Conservation (phyloP, 2,329 filamentous ascomycete species). For the Colletotrichum navitas region DNA sequence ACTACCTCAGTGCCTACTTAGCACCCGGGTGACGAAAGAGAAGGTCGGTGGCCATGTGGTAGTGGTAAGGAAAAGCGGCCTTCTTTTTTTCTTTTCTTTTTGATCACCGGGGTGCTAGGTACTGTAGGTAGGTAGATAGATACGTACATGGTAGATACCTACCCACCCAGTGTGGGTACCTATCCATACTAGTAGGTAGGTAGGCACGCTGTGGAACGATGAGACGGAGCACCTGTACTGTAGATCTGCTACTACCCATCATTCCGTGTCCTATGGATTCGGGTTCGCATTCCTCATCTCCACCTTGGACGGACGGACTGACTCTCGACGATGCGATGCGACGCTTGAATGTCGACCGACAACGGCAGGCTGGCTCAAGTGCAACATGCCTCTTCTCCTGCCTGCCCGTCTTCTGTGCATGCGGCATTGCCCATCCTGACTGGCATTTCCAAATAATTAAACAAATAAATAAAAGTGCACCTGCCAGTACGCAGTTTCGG, state of each 20-base stretch:
- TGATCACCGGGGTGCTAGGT: no score
- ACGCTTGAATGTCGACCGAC: conserved; percentile 30
- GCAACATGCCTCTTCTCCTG: conserved; percentile 4
- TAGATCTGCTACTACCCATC: background rate
- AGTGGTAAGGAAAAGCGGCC: no score
- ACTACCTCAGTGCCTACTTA: no score
- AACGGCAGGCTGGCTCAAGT: conserved; percentile 8
- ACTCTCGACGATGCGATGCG: conserved; percentile 7
- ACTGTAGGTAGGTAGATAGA: no score
- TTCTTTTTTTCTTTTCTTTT: no score
- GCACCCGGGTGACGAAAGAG: no score
- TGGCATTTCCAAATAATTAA: background rate
- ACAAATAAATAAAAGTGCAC: background rate
- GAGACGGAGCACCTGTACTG: background rate
- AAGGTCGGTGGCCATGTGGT: no score
- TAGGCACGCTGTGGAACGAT: conserved; percentile 3
- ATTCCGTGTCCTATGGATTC: conserved; percentile 20
- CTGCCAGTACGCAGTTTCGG: background rate
- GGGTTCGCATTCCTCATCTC: conserved; percentile 2
- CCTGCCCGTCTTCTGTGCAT: background rate
- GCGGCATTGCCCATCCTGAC: background rate
- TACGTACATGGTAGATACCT: no score
- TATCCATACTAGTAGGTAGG: no score
- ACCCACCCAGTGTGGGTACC: no score
- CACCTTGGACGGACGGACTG: background rate